Evolutionary conservation across 164 flowering plant genomes (phyloP).

Genomic region (Kingdonia uniflora): DNA sequence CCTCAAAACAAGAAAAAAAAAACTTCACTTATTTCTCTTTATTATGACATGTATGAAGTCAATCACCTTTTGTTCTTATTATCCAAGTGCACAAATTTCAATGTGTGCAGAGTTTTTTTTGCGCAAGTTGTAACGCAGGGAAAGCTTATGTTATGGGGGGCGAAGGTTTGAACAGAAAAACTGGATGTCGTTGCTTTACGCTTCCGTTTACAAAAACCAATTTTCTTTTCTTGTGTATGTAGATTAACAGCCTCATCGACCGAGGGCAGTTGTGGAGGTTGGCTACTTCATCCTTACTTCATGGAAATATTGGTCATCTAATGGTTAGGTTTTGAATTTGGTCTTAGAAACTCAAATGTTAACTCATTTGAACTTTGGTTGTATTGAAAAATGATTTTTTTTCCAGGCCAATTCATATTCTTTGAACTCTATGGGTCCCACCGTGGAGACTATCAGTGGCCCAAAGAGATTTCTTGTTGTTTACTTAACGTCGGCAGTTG

Average conservation of each 20-base stretch:
- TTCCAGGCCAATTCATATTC: conserved; percentile 84
- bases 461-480: conserved; percentile 65
- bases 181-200: not conserved
- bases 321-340: conserved; percentile 38
- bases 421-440: conserved; percentile 73
- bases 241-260: conserved; percentile 76
- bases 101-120: conserved; percentile 40
- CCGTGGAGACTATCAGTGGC: conserved; percentile 59
- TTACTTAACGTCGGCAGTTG: conserved; percentile 66
- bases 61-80: too few relatives aligned
- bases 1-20: too few relatives aligned
- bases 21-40: too few relatives aligned
- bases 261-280: conserved; percentile 88
- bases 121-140: conserved; percentile 64
- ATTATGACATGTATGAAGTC: too few relatives aligned
- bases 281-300: conserved; percentile 64
- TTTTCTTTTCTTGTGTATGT: conserved; percentile 4
- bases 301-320: conserved; percentile 75
- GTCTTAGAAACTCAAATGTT: conserved; percentile 1
- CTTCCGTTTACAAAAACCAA: not conserved
- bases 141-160: conserved; percentile 68
- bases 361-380: conserved; percentile 1
- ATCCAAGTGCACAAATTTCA: not conserved
- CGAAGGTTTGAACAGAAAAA: conserved; percentile 49
- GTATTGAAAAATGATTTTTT: not conserved